Evolutionary conservation across 73 alveolate species (phyloP).

Genomic region (Uronychia setigera): DNA sequence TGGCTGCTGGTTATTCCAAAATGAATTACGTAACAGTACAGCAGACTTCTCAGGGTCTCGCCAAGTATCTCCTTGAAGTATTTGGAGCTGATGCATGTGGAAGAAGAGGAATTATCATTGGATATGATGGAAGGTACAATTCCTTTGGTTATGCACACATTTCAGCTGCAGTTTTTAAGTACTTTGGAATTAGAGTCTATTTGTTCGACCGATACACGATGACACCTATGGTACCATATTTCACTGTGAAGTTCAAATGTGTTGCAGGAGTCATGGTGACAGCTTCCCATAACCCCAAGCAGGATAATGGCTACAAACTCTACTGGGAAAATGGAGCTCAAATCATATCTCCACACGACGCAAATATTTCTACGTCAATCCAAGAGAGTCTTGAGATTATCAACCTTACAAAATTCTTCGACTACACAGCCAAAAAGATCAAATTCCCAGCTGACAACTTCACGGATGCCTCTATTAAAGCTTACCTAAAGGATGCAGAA

Average conservation of each 20-base stretch:
- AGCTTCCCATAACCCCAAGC: conserved; percentile 75
- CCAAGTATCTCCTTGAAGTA: conserved; percentile 37
- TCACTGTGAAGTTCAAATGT: conserved; percentile 38
- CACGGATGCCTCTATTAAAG: conserved; percentile 52
- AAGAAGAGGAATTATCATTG: conserved; percentile 61
- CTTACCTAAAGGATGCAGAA: conserved; percentile 32
- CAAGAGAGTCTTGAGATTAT: conserved; percentile 36
- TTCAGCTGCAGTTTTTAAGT: conserved; percentile 60
- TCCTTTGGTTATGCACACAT: conserved; percentile 60
- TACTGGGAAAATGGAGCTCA: conserved; percentile 73
- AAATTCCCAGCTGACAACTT: conserved; percentile 46
- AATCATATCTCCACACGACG: conserved; percentile 66
- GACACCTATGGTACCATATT: conserved; percentile 67
- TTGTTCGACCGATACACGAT: conserved; percentile 36
- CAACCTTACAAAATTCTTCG: conserved; percentile 41
- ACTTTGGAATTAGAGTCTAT: conserved; percentile 53
- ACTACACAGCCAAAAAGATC: conserved; percentile 45
- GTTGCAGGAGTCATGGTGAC: conserved; percentile 73
- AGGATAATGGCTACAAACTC: conserved; percentile 76
- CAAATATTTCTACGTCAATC: conserved; percentile 22
- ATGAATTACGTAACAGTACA: conserved; percentile 69
- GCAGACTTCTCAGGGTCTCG: conserved; percentile 60
- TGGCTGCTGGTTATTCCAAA: conserved; percentile 52
- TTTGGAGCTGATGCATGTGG: conserved; percentile 40
- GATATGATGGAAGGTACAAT: conserved; percentile 67